Percentiles rank a stretch among this genome's conserved stretches.
Conservation (phyloP, 495 filamentous ascomycete genomes). For the Lophium mytilinum region DNA sequence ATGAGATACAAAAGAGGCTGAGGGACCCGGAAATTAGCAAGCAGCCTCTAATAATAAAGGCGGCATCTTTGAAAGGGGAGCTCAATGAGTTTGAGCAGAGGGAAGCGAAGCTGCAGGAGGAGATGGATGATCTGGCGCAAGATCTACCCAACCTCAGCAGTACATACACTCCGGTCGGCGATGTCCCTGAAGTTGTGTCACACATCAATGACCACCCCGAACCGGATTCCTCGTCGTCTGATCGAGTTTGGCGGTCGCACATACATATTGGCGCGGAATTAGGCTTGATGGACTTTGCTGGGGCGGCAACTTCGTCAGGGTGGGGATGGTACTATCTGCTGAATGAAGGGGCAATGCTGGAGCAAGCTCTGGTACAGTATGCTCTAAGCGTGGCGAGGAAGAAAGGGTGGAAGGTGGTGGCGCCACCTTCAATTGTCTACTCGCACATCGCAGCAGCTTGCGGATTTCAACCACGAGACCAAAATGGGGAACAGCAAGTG, state of each 20-base stretch:
- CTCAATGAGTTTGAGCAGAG: slow-evolving; percentile 51
- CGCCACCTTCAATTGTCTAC: slow-evolving; percentile 86
- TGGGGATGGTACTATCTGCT: slow-evolving; percentile 97
- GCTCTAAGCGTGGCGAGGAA: slow-evolving; percentile 59
- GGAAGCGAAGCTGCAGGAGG: slow-evolving; percentile 49
- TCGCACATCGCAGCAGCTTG: slow-evolving; percentile 81
- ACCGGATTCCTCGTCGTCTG: slow-evolving; percentile 41
- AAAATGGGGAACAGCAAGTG: slow-evolving; percentile 82
- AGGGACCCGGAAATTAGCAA: slow-evolving; percentile 23
- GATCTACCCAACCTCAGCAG: slow-evolving; percentile 83
- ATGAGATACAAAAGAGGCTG: slow-evolving; percentile 36
- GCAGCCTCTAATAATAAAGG: slow-evolving; percentile 30
- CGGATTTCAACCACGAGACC: slow-evolving; percentile 88
- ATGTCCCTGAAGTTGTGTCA: slow-evolving; percentile 47
- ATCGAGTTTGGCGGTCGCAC: slow-evolving; percentile 56
- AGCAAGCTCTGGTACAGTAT: slow-evolving; percentile 87
- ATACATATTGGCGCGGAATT: slow-evolving; percentile 76
- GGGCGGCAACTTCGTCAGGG: slow-evolving; percentile 67
- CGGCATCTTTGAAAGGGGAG: slow-evolving; percentile 57
- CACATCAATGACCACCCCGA: slow-evolving; percentile 73
- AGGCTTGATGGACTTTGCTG: slow-evolving; percentile 74
- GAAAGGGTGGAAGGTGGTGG: slow-evolving; percentile 65
- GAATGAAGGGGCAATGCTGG: slow-evolving; percentile 81
- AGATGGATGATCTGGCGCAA: slow-evolving; percentile 68
- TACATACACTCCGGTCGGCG: slow-evolving; percentile 62